A percentile compares a stretch with the other conserved stretches of the same genome.
Conservation (phyloP, 2,329 filamentous ascomycete genomes). For the Leptodontidium sp. region DNA sequence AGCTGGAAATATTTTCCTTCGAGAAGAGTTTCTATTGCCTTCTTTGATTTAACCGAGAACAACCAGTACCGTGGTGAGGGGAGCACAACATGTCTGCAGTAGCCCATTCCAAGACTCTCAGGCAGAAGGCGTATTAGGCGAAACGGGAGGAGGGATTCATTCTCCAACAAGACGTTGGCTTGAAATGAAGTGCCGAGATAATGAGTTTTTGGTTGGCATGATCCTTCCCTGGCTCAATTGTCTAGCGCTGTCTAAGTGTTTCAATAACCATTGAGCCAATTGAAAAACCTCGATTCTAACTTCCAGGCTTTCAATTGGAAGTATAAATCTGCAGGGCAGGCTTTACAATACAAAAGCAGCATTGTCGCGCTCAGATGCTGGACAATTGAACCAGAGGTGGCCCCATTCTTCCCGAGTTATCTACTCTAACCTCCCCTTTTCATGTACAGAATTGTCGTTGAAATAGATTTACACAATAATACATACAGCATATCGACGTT, state of each 20-base stretch:
- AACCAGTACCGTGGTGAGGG: neutral
- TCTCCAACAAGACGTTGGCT: neutral
- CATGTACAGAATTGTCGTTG: neutral
- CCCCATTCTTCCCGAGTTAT: neutral
- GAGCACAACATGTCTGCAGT: neutral
- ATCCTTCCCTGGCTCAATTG: too few relatives aligned
- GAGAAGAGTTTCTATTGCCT: neutral
- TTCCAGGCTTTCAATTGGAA: too few relatives aligned
- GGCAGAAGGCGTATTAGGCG: slow-evolving; percentile 1
- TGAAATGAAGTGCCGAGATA: neutral
- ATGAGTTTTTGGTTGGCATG: too few relatives aligned
- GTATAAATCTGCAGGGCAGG: too few relatives aligned
- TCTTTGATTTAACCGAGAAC: neutral
- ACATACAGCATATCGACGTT: neutral
- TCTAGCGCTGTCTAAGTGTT: too few relatives aligned
- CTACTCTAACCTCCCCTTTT: neutral
- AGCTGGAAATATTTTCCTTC: neutral
- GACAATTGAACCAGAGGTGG: too few relatives aligned
- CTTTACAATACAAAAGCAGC: too few relatives aligned
- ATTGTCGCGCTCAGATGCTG: too few relatives aligned
- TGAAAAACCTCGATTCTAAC: too few relatives aligned
- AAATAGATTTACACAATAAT: slow-evolving; percentile 2
- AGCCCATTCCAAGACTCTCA: neutral
- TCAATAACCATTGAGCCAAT: too few relatives aligned
- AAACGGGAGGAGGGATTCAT: neutral